Percentiles rank a stretch among this genome's conserved stretches.
Evolutionary conservation across 1,284 basidiomycete genomes (phyloP).

Genomic region (Kwoniella shivajii): DNA sequence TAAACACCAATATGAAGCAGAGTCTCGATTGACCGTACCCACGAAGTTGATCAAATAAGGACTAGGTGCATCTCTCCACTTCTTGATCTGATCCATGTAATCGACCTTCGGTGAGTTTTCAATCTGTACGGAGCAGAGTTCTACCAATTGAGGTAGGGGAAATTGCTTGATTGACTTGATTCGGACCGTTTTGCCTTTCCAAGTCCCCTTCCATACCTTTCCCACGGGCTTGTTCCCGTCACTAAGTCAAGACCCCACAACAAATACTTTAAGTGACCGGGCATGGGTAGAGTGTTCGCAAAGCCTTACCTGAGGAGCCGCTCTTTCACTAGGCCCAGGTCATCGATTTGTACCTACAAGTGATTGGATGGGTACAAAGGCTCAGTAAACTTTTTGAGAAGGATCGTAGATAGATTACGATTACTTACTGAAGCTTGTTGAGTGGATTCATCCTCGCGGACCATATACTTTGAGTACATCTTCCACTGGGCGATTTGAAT

Average conservation of each 20-base stretch:
- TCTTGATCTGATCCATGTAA: not conserved
- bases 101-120: not conserved
- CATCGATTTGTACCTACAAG: too few species aligned
- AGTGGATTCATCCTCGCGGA: too few species aligned
- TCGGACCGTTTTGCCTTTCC: not conserved
- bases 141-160: too few species aligned
- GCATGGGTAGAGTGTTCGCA: not conserved
- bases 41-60: not conserved
- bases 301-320: not conserved
- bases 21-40: not conserved
- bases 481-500: too few species aligned
- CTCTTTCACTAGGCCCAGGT: not conserved
- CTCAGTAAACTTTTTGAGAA: too few species aligned
- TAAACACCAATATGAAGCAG: not conserved
- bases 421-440: too few species aligned
- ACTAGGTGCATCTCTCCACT: not conserved
- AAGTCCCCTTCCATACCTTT: conserved; percentile 4
- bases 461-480: too few species aligned
- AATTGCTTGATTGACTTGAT: not conserved
- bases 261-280: not conserved
- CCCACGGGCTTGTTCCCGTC: not conserved
- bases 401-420: too few species aligned
- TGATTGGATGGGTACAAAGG: too few species aligned
- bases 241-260: not conserved
- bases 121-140: too few species aligned